Conservation (phyloP, 2,329 filamentous ascomycete species). For the Colletotrichum gigasporum region DNA sequence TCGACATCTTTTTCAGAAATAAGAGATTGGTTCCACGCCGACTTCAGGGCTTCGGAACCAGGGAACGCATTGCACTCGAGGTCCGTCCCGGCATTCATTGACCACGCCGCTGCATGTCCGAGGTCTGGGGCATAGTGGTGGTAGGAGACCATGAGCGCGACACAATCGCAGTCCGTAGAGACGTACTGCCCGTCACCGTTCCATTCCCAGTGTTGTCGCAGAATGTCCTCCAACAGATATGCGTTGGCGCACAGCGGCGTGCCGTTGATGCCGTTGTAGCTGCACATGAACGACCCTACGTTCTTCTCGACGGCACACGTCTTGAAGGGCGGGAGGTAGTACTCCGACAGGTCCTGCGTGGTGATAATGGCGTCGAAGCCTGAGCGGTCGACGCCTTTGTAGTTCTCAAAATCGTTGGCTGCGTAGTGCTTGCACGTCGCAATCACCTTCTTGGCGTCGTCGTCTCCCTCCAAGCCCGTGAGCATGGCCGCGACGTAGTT, state of each 20-base stretch:
- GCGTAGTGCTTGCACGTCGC: slow-evolving; percentile 70
- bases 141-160: slow-evolving; percentile 23
- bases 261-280: slow-evolving; percentile 73
- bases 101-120: slow-evolving; percentile 44
- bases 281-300: slow-evolving; percentile 69
- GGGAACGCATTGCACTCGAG: slow-evolving; percentile 38
- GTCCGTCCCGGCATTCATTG: slow-evolving; percentile 48
- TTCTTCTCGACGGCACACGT: slow-evolving; percentile 67
- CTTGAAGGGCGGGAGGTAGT: slow-evolving; percentile 74
- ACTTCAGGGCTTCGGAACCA: slow-evolving; percentile 22
- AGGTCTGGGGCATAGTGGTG: slow-evolving; percentile 29
- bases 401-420: slow-evolving; percentile 64
- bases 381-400: slow-evolving; percentile 53
- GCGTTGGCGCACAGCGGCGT: slow-evolving; percentile 70
- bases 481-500: slow-evolving; percentile 63
- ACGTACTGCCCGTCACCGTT: slow-evolving; percentile 69
- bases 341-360: slow-evolving; percentile 72
- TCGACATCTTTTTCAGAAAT: slow-evolving; percentile 46
- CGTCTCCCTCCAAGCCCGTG: slow-evolving; percentile 57
- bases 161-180: slow-evolving; percentile 68
- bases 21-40: slow-evolving; percentile 43
- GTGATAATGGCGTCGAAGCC: slow-evolving; percentile 66
- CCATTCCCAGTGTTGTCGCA: slow-evolving; percentile 74
- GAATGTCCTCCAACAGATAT: slow-evolving; percentile 69
- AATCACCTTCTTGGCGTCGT: slow-evolving; percentile 50